Percentiles rank a stretch among this genome's conserved stretches.
Evolutionary conservation across 331 rosid genomes (phyloP).

Genomic region (Rhamnella rubrinervis): DNA sequence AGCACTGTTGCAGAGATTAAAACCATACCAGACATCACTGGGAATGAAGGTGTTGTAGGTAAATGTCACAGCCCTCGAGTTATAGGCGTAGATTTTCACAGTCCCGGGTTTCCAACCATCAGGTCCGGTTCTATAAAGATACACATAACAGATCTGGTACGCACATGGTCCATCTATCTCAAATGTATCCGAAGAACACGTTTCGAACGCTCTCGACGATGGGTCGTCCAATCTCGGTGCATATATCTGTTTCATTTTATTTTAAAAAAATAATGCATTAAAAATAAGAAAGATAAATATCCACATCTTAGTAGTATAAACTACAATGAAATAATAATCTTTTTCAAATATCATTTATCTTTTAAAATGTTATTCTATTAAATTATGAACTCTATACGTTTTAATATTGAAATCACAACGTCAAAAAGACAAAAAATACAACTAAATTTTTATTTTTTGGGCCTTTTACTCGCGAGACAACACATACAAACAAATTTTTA

Average conservation of each 20-base stretch:
- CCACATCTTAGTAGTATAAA: background rate
- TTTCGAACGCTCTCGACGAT: conserved; percentile 46
- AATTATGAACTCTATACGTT: too few species aligned
- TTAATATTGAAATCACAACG: too few species aligned
- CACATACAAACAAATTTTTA: too few species aligned
- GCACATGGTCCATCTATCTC: conserved; percentile 61
- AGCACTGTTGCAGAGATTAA: conserved; percentile 40
- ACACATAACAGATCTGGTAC: conserved; percentile 54
- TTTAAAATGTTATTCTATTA: too few species aligned
- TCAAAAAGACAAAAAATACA: too few species aligned
- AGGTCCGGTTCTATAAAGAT: conserved; percentile 50
- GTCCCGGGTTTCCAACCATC: conserved; percentile 65
- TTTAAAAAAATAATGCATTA: too few species aligned
- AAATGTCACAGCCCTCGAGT: conserved; percentile 47
- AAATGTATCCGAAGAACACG: conserved; percentile 61
- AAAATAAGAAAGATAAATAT: background rate
- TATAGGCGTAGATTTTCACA: conserved; percentile 49
- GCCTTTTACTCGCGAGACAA: too few species aligned
- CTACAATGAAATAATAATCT: background rate
- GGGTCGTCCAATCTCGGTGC: conserved; percentile 61
- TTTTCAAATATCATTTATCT: too few species aligned
- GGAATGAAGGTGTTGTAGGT: conserved; percentile 49
- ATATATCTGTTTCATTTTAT: conserved; percentile 41
- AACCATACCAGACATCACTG: conserved; percentile 59
- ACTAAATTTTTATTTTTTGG: too few species aligned